phyloP scores from a whole-genome alignment of 306 rosid species.

The Acacia acuminata region DNA sequence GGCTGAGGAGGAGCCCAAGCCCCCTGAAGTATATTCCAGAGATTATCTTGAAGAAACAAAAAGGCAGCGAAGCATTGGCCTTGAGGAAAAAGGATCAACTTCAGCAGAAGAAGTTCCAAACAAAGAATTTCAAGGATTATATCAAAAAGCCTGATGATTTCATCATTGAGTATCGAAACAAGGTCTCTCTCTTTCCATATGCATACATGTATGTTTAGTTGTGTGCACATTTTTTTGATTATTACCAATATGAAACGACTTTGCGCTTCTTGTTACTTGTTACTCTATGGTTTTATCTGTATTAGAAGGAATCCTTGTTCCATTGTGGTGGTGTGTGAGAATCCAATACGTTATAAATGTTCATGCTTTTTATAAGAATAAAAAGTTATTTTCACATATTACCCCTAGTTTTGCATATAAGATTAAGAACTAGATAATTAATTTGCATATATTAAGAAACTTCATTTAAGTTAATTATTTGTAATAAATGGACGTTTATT shows the following conservation, averaged over 20 bases:
- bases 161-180: constrained; percentile 60
- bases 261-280: not conserved
- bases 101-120: constrained; percentile 23
- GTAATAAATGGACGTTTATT: no score
- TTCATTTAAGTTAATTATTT: no score
- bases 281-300: not conserved
- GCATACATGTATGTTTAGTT: not conserved
- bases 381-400: not conserved
- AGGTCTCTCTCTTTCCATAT: constrained; percentile 38
- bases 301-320: not conserved
- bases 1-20: constrained; percentile 40
- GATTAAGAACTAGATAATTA: no score
- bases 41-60: constrained; percentile 45
- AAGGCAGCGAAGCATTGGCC: constrained; percentile 32
- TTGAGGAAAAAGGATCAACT: constrained; percentile 36
- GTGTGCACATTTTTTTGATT: not conserved
- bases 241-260: not conserved
- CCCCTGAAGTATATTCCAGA: constrained; percentile 36
- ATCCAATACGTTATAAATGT: not conserved
- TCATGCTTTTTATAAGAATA: not conserved
- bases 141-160: constrained; percentile 87
- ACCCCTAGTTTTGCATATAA: no score
- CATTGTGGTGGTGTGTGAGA: not conserved
- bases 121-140: constrained; percentile 37
- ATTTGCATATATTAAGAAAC: no score